These are phyloP conservation scores for Brassica hybrid DNA, from an alignment of 441 rosid species.

Conservation along the genomic window DNA sequence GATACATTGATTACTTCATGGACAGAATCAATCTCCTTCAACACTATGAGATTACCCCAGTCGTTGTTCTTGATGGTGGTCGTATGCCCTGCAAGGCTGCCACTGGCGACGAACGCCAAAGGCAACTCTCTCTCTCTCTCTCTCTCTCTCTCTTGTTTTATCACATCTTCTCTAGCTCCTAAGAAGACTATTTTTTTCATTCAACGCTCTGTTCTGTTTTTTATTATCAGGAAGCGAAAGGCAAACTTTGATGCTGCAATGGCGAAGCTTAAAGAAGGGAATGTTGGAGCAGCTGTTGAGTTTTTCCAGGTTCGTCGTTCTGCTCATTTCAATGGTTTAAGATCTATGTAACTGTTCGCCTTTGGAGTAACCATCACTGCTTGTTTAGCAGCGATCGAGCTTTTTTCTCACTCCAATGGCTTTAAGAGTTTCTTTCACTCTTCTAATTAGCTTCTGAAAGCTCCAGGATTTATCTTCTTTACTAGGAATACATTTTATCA, in stretches of 20 bases:
- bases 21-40: conserved; percentile 75
- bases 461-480: neutral
- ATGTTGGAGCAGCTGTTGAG: conserved; percentile 68
- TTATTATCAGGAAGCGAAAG: conserved; percentile 58
- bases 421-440: neutral
- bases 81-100: conserved; percentile 77
- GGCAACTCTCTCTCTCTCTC: conserved; percentile 38
- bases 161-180: neutral
- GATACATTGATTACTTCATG: conserved; percentile 77
- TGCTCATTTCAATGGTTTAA: neutral
- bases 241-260: conserved; percentile 68
- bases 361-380: neutral
- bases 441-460: neutral
- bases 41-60: conserved; percentile 63
- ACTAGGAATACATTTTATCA: conserved; percentile 4
- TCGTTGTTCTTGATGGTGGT: conserved; percentile 88
- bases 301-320: conserved; percentile 68
- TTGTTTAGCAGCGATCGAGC: conserved; percentile 49
- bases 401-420: conserved; percentile 38
- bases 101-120: conserved; percentile 70
- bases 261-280: conserved; percentile 73
- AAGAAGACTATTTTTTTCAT: neutral
- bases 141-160: neutral
- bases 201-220: neutral
- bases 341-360: neutral